phyloP scores from a whole-genome alignment of 1,284 basidiomycete genomes.

The Golubevia pallescens region DNA sequence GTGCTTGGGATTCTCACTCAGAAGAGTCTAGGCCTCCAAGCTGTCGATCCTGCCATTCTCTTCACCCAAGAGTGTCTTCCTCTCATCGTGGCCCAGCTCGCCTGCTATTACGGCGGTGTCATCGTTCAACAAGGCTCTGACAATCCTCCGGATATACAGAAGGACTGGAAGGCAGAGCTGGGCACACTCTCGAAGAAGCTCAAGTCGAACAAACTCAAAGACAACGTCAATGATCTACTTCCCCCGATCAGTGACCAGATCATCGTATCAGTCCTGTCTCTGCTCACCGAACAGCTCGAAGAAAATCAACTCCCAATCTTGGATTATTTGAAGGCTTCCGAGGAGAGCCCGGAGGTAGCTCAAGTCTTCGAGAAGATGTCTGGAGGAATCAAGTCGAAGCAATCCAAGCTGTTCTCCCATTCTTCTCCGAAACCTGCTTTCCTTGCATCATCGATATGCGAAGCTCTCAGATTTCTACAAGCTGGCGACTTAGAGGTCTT shows the following conservation, averaged over 20 bases:
- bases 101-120: neutral
- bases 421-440: slow-evolving; percentile 28
- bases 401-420: no score
- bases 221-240: neutral
- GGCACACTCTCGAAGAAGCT: neutral
- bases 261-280: neutral
- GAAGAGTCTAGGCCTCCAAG: neutral
- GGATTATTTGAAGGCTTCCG: neutral
- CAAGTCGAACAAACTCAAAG: neutral
- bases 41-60: neutral
- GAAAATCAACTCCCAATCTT: neutral
- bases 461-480: slow-evolving; percentile 64
- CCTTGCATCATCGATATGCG: slow-evolving; percentile 5
- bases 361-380: neutral
- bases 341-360: neutral
- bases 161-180: neutral
- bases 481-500: slow-evolving; percentile 47
- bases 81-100: neutral
- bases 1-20: neutral
- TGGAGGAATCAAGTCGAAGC: no score
- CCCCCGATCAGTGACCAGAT: neutral
- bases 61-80: neutral
- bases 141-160: neutral
- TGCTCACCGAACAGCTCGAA: neutral
- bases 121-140: neutral